A percentile compares a stretch with the other conserved stretches of the same genome.
Conservation (phyloP, 148 eudicot species). For the Cornus suecica region DNA sequence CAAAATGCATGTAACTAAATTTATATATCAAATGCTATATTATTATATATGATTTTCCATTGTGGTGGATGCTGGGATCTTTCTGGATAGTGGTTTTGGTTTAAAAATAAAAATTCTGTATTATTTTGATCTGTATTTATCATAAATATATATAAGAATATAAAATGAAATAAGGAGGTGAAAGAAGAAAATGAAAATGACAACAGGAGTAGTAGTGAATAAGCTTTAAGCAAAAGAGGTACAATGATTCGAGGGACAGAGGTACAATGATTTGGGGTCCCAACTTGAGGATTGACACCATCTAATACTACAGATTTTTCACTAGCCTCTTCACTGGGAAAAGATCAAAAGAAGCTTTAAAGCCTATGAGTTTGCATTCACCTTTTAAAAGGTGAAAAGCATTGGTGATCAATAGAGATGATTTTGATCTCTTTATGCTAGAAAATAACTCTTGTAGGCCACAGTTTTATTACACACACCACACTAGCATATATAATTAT, state of each 20-base stretch:
- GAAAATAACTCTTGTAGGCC: neutral
- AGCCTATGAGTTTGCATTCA: neutral
- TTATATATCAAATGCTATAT: no score
- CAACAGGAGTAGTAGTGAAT: neutral
- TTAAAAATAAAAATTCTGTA: no score
- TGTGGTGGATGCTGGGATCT: no score
- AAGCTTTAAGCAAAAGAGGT: conserved; percentile 8
- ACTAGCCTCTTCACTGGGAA: neutral
- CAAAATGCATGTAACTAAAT: no score
- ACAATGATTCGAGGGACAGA: conserved; percentile 8
- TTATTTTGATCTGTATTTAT: no score
- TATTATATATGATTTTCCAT: no score
- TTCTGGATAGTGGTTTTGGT: no score
- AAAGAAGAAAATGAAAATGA: neutral
- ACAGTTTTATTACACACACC: no score
- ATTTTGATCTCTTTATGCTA: neutral
- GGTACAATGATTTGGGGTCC: conserved; percentile 14
- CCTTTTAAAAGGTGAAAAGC: neutral
- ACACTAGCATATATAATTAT: no score
- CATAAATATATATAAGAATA: neutral
- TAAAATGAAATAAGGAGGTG: neutral
- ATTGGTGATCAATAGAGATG: neutral
- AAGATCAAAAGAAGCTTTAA: neutral
- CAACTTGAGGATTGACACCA: neutral
- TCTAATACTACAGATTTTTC: neutral